Percentiles rank a stretch among this genome's conserved stretches.
phyloP scores from a whole-genome alignment of 2,329 filamentous ascomycete species.

The Sporothrix globosa region DNA sequence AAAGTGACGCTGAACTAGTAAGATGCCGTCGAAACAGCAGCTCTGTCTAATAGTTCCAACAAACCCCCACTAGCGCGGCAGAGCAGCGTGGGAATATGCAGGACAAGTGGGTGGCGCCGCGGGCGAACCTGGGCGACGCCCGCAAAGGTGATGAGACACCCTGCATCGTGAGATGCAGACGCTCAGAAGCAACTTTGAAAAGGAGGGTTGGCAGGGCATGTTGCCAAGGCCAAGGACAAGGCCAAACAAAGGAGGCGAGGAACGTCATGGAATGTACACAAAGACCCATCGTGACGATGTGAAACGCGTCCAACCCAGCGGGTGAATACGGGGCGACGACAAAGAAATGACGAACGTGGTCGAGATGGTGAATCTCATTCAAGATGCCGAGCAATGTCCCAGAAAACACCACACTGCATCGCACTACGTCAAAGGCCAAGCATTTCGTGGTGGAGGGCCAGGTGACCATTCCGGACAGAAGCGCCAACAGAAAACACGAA shows the following conservation, averaged over 20 bases:
- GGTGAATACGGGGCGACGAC: background rate
- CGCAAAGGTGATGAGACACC: background rate
- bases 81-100: slow-evolving; percentile 16
- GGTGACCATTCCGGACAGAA: slow-evolving; percentile 14
- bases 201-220: background rate
- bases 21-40: background rate
- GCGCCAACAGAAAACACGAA: slow-evolving; percentile 14
- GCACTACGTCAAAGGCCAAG: background rate
- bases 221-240: background rate
- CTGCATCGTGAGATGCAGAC: slow-evolving; percentile 4
- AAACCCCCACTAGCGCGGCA: slow-evolving; percentile 13
- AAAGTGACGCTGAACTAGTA: no score
- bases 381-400: no score
- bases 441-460: background rate
- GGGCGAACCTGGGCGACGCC: background rate
- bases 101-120: slow-evolving; percentile 18
- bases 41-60: background rate
- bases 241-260: slow-evolving; percentile 4
- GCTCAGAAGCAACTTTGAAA: background rate
- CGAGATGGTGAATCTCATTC: no score
- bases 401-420: no score
- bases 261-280: background rate
- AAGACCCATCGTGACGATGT: background rate
- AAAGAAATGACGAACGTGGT: background rate
- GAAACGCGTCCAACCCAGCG: slow-evolving; percentile 2